These are phyloP conservation scores for Cavenderia fasciculata DNA, from an alignment of 78 protist genomes.

Conservation along the genomic window DNA sequence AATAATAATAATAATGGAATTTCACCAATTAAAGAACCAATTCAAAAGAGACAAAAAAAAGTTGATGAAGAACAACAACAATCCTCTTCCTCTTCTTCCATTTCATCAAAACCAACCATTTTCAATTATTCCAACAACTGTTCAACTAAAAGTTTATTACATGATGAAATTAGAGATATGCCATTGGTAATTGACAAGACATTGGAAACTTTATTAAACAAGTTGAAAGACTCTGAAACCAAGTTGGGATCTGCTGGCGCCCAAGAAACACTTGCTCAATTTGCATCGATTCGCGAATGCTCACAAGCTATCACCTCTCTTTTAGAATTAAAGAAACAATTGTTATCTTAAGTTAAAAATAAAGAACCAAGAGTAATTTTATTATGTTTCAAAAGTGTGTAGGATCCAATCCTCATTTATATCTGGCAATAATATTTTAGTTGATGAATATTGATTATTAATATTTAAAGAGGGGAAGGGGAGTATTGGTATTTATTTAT, in stretches of 20 bases:
- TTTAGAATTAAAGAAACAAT: conserved; percentile 42
- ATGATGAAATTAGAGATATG: conserved; percentile 20
- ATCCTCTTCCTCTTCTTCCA: background rate
- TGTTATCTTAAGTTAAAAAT: no score
- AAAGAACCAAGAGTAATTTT: no score
- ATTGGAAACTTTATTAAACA: conserved; percentile 9
- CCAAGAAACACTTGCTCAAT: background rate
- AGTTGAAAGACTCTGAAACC: conserved; percentile 28
- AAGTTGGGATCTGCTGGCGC: background rate
- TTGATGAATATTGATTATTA: no score
- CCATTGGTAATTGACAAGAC: conserved; percentile 32
- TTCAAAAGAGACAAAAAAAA: conserved; percentile 31
- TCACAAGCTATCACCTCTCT: conserved; percentile 30
- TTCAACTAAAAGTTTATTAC: background rate
- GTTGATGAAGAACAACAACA: conserved; percentile 20
- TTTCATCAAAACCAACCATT: background rate
- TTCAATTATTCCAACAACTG: background rate
- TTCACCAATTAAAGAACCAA: conserved; percentile 64
- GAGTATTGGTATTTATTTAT: no score
- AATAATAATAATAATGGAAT: background rate
- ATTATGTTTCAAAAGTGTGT: no score
- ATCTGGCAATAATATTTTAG: no score
- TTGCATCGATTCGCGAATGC: conserved; percentile 44
- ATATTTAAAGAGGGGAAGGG: no score
- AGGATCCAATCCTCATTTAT: no score